Conservation (phyloP, 2,329 filamentous ascomycete genomes). For the Talaromyces sp. region DNA sequence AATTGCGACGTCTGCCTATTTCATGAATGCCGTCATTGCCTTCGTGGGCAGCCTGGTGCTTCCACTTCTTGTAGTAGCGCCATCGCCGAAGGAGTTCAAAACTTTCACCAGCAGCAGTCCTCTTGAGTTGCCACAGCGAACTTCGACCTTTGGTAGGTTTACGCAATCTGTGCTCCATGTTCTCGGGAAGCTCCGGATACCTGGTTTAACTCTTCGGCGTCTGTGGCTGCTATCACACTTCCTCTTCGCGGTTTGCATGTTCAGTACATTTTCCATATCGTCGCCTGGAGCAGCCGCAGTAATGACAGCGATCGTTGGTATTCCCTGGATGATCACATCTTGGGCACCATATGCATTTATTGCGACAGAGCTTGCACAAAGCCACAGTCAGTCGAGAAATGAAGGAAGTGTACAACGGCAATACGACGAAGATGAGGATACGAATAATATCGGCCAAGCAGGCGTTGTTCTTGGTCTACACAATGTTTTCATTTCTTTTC, state of each 20-base stretch:
- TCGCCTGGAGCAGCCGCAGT: conserved; percentile 66
- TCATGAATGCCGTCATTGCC: conserved; percentile 82
- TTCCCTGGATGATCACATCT: conserved; percentile 86
- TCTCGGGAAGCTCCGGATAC: conserved; percentile 60
- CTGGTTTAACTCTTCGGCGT: conserved; percentile 77
- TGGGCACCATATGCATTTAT: conserved; percentile 97
- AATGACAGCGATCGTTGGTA: conserved; percentile 73
- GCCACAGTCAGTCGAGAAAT: conserved; percentile 54
- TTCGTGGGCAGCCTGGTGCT: conserved; percentile 75
- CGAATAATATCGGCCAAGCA: conserved; percentile 58
- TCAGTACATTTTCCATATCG: conserved; percentile 72
- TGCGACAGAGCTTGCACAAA: conserved; percentile 79
- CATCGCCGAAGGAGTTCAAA: conserved; percentile 55
- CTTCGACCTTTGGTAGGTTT: not conserved
- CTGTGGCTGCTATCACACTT: conserved; percentile 81
- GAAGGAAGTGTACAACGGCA: not conserved
- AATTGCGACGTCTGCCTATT: conserved; percentile 79
- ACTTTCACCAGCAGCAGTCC: not conserved
- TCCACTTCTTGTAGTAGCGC: conserved; percentile 71
- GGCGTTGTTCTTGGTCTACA: conserved; percentile 91
- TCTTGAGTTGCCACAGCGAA: not conserved
- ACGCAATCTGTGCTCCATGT: not conserved
- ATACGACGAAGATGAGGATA: not conserved
- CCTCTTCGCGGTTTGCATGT: conserved; percentile 75
- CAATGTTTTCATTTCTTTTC: conserved; percentile 91